A percentile compares a stretch with the other conserved stretches of the same genome.
These are phyloP conservation scores for Vitis rupestris DNA, from an alignment of 164 flowering plant species.

Conservation along the genomic window DNA sequence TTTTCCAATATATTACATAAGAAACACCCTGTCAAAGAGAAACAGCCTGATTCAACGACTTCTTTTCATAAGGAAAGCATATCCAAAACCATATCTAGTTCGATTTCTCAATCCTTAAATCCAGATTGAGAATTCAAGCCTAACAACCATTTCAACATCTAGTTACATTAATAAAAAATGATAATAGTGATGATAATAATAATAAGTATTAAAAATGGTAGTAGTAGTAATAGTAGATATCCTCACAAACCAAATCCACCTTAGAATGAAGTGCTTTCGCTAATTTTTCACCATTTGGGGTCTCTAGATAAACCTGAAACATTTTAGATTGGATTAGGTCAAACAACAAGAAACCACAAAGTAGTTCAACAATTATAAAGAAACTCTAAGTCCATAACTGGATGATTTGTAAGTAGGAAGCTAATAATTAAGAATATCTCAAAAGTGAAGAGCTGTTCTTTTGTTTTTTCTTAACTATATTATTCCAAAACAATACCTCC, in stretches of 20 bases:
- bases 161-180: no score
- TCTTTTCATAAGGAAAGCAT: not conserved
- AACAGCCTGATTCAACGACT: conserved; percentile 5
- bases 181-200: no score
- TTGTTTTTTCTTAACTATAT: no score
- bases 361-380: not conserved
- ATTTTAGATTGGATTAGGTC: not conserved
- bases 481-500: no score
- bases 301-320: conserved; percentile 75
- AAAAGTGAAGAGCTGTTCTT: no score
- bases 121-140: not conserved
- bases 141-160: not conserved
- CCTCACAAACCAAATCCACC: conserved; percentile 30
- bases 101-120: not conserved
- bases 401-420: no score
- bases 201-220: no score
- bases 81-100: not conserved
- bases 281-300: conserved; percentile 69
- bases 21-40: conserved; percentile 73
- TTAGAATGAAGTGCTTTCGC: conserved; percentile 75
- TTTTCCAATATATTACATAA: conserved; percentile 85
- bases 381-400: no score
- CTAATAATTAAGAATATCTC: no score
- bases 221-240: no score
- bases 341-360: conserved; percentile 1